phyloP scores from a whole-genome alignment of 2,329 filamentous ascomycete species.

The Corniculantispora saksenae region DNA sequence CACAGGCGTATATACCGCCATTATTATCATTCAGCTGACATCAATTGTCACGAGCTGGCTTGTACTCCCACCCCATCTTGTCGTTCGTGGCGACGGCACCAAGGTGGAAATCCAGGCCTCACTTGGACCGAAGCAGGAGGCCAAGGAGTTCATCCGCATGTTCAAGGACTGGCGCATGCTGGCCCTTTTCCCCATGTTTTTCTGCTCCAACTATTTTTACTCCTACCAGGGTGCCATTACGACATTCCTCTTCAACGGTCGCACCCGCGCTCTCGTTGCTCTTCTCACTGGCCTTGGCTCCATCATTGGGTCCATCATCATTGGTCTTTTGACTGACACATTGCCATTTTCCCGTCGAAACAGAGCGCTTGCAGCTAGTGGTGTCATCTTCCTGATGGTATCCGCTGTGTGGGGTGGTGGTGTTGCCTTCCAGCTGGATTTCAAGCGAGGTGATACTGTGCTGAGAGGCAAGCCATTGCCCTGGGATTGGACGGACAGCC shows the following conservation, averaged over 20 bases:
- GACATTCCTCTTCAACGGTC: slow-evolving; percentile 66
- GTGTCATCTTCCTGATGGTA: slow-evolving; percentile 59
- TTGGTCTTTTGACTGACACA: slow-evolving; percentile 65
- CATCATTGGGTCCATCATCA: slow-evolving; percentile 67
- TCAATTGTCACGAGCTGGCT: slow-evolving; percentile 23
- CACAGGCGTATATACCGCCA: slow-evolving; percentile 28
- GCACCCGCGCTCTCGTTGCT: slow-evolving; percentile 69
- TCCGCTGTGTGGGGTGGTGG: slow-evolving; percentile 71
- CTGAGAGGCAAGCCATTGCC: slow-evolving; percentile 25
- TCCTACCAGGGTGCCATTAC: slow-evolving; percentile 75
- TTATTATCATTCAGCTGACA: slow-evolving; percentile 27
- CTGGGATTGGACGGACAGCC: slow-evolving; percentile 30
- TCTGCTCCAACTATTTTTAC: slow-evolving; percentile 78
- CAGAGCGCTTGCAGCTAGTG: slow-evolving; percentile 61
- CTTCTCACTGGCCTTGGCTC: slow-evolving; percentile 70
- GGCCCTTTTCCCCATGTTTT: slow-evolving; percentile 26
- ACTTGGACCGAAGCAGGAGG: slow-evolving; percentile 19
- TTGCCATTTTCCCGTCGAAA: slow-evolving; percentile 55
- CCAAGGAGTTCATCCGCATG: slow-evolving; percentile 22
- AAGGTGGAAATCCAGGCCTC: slow-evolving; percentile 15
- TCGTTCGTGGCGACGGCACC: slow-evolving; percentile 21
- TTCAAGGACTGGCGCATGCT: slow-evolving; percentile 25
- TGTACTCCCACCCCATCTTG: slow-evolving; percentile 20
- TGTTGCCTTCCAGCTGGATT: slow-evolving; percentile 65
- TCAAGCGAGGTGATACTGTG: slow-evolving; percentile 30